A percentile compares a stretch with the other conserved stretches of the same genome.
These are phyloP conservation scores for Epichloe festucae DNA, from an alignment of 2,329 filamentous ascomycete genomes.

Conservation along the genomic window DNA sequence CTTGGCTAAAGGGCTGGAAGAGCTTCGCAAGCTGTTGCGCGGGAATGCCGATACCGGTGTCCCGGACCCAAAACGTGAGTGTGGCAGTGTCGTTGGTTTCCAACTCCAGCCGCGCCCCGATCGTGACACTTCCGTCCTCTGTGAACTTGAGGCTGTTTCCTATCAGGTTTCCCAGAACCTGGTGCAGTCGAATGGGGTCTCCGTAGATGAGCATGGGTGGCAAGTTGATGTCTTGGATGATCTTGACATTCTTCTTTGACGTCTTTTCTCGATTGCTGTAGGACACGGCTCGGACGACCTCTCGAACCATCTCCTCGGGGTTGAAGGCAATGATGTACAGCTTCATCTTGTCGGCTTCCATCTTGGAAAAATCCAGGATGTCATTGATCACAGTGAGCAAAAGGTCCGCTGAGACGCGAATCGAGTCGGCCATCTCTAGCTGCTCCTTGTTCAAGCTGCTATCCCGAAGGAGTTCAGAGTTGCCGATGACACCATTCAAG, in stretches of 20 bases:
- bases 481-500: constrained; percentile 79
- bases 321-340: constrained; percentile 60
- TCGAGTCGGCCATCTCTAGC: constrained; percentile 75
- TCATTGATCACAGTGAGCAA: constrained; percentile 90
- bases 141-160: constrained; percentile 94
- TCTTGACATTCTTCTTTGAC: constrained; percentile 48
- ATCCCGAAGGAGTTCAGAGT: constrained; percentile 71
- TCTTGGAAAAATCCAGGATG: constrained; percentile 89
- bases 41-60: constrained; percentile 86
- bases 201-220: constrained; percentile 62
- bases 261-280: constrained; percentile 54
- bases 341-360: constrained; percentile 80
- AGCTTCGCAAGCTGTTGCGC: constrained; percentile 71
- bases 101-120: constrained; percentile 58
- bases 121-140: constrained; percentile 71
- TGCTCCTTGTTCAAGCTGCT: constrained; percentile 64
- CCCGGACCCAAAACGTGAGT: constrained; percentile 73
- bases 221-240: constrained; percentile 57
- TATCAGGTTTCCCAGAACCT: constrained; percentile 69
- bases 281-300: constrained; percentile 52
- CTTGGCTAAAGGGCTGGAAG: constrained; percentile 87
- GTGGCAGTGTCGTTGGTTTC: constrained; percentile 60
- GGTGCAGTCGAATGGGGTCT: constrained; percentile 53
- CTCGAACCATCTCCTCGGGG: constrained; percentile 52
- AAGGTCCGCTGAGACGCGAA: constrained; percentile 73